phyloP scores from a whole-genome alignment of 768 basidiomycete genomes.

The Flagelloscypha sp. region DNA sequence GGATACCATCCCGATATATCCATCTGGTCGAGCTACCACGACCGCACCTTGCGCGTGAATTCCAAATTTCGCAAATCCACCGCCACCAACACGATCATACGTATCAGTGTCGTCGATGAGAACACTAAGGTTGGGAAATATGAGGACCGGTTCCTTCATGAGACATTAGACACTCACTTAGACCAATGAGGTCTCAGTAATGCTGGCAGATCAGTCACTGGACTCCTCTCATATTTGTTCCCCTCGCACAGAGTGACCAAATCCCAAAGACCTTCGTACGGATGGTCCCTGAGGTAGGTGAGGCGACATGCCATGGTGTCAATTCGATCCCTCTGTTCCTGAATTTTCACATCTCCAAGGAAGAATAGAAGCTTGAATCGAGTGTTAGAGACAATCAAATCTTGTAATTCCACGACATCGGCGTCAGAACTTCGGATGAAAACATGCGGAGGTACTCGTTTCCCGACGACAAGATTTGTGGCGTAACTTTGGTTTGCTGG shows the following conservation, averaged over 20 bases:
- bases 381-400: constrained; percentile 41
- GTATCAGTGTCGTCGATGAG: constrained; percentile 49
- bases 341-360: constrained; percentile 32
- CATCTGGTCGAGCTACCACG: constrained; percentile 55
- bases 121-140: constrained; percentile 37
- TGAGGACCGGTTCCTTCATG: neutral
- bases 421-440: constrained; percentile 44
- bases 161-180: constrained; percentile 34
- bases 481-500: constrained; percentile 29
- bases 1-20: constrained; percentile 52
- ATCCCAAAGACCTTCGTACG: neutral
- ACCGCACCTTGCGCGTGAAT: constrained; percentile 41
- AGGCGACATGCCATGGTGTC: no score
- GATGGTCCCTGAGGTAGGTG: no score
- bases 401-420: constrained; percentile 44
- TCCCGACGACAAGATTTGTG: constrained; percentile 35
- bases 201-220: constrained; percentile 39
- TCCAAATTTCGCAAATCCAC: constrained; percentile 50
- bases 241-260: constrained; percentile 18
- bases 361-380: constrained; percentile 54
- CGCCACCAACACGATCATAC: constrained; percentile 36
- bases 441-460: constrained; percentile 43
- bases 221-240: constrained; percentile 28
- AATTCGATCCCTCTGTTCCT: constrained; percentile 20
- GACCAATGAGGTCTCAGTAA: constrained; percentile 50